Conservation (phyloP, 257 asterid species). For the Sherardia arvensis region DNA sequence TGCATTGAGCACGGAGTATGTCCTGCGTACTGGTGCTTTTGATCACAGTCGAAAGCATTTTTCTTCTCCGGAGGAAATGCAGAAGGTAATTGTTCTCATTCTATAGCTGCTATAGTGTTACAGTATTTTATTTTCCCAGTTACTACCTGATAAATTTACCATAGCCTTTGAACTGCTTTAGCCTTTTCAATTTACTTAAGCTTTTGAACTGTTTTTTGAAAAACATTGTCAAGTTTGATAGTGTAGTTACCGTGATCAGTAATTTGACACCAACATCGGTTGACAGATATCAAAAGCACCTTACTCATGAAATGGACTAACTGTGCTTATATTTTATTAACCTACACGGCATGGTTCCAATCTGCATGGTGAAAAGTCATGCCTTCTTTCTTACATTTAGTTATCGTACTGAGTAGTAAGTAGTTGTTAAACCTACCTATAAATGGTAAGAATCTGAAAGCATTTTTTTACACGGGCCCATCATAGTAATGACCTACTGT, state of each 20-base stretch:
- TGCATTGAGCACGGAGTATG: constrained; percentile 93
- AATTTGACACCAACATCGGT: background rate
- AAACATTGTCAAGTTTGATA: background rate
- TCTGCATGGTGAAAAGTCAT: background rate
- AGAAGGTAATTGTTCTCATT: constrained; percentile 43
- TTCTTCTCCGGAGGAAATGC: constrained; percentile 85
- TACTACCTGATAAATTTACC: background rate
- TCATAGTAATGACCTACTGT: background rate
- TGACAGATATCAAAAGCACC: background rate
- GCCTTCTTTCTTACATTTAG: background rate
- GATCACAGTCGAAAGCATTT: constrained; percentile 64
- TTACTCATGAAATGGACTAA: background rate
- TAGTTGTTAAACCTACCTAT: background rate
- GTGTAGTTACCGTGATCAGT: background rate
- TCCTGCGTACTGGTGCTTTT: constrained; percentile 88
- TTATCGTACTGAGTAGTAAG: too few species aligned
- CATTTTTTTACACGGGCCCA: background rate
- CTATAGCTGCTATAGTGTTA: background rate
- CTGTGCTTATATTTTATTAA: background rate
- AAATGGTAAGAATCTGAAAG: background rate
- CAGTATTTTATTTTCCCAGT: background rate
- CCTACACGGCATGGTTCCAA: background rate
- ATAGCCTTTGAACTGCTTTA: background rate
- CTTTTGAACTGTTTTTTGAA: background rate
- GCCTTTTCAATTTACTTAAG: too few species aligned